These are phyloP conservation scores for Hortiboletus campestris DNA, from an alignment of 768 basidiomycete species.

Conservation along the genomic window DNA sequence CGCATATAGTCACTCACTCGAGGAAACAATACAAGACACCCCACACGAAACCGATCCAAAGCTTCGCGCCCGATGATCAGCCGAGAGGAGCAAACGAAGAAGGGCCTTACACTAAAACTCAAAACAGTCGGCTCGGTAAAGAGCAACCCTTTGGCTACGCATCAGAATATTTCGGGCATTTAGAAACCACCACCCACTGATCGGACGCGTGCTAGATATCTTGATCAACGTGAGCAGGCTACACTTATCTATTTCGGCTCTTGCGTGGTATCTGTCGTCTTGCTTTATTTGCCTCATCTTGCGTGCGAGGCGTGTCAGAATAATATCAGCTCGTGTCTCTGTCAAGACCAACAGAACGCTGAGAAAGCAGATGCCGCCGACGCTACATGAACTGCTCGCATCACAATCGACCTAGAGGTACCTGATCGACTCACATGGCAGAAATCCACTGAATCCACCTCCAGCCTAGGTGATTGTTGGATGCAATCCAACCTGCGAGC, in stretches of 20 bases:
- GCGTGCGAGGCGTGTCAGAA: slow-evolving; percentile 64
- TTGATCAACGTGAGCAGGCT: slow-evolving; percentile 59
- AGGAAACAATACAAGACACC: slow-evolving; percentile 70
- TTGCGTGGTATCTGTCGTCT: slow-evolving; percentile 58
- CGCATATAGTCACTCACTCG: slow-evolving; percentile 38
- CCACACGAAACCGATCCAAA: slow-evolving; percentile 78
- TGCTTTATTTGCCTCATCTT: slow-evolving; percentile 64
- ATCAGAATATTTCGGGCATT: not conserved
- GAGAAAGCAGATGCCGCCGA: slow-evolving; percentile 50
- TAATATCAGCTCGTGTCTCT: slow-evolving; percentile 73
- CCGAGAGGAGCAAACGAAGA: not conserved
- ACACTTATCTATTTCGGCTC: slow-evolving; percentile 61
- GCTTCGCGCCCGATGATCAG: slow-evolving; percentile 33
- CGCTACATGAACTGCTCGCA: slow-evolving; percentile 34
- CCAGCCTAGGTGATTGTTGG: slow-evolving; percentile 58
- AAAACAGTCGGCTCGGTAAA: slow-evolving; percentile 64
- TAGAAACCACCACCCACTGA: slow-evolving; percentile 52
- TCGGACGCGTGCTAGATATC: slow-evolving; percentile 66
- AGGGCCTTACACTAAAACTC: slow-evolving; percentile 62
- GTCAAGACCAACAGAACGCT: slow-evolving; percentile 54
- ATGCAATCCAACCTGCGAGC: slow-evolving; percentile 65
- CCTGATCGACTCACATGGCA: slow-evolving; percentile 45
- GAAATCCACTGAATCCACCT: slow-evolving; percentile 86
- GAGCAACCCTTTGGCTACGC: slow-evolving; percentile 17
- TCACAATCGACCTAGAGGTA: not conserved